Conservation (phyloP, 805 yeast genomes). For the Cyberlindnera mycetangii region DNA sequence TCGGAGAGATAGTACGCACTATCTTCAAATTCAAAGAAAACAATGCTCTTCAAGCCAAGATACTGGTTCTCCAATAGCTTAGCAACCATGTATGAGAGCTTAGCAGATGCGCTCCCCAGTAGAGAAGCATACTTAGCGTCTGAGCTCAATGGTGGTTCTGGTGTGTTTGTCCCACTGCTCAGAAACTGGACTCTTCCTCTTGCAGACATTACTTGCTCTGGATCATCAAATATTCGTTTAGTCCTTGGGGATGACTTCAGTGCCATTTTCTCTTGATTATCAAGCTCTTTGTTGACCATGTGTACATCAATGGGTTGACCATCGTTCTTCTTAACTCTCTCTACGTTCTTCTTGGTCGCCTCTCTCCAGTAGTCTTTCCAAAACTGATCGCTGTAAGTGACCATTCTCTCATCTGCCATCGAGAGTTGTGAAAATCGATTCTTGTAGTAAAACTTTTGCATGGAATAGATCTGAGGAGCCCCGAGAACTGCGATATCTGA, state of each 20-base stretch:
- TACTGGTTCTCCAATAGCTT: constrained; percentile 51
- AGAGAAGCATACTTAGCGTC: constrained; percentile 30
- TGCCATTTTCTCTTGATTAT: constrained; percentile 21
- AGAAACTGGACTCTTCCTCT: constrained; percentile 14
- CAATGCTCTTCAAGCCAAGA: constrained; percentile 48
- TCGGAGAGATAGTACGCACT: constrained; percentile 68
- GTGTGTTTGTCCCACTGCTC: constrained; percentile 6
- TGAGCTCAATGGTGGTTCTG: constrained; percentile 2
- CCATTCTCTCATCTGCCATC: constrained; percentile 33
- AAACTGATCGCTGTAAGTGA: constrained; percentile 38
- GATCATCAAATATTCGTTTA: constrained; percentile 13
- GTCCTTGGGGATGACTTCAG: constrained; percentile 17
- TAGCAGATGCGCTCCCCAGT: constrained; percentile 63
- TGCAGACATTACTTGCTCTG: constrained; percentile 6
- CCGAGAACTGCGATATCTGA: constrained; percentile 45
- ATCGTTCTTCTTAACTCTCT: constrained; percentile 37
- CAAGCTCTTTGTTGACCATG: constrained; percentile 20
- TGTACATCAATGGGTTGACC: constrained; percentile 32
- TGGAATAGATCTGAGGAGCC: constrained; percentile 51
- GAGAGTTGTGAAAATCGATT: constrained; percentile 42
- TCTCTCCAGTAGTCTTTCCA: constrained; percentile 56
- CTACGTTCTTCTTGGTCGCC: constrained; percentile 34
- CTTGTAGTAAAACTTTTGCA: constrained; percentile 53
- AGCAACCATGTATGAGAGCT: constrained; percentile 57
- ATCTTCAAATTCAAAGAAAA: constrained; percentile 71